These are phyloP conservation scores for Polytrichum commune DNA, from an alignment of 225 moss, liverwort and hornwort species.

Conservation along the genomic window DNA sequence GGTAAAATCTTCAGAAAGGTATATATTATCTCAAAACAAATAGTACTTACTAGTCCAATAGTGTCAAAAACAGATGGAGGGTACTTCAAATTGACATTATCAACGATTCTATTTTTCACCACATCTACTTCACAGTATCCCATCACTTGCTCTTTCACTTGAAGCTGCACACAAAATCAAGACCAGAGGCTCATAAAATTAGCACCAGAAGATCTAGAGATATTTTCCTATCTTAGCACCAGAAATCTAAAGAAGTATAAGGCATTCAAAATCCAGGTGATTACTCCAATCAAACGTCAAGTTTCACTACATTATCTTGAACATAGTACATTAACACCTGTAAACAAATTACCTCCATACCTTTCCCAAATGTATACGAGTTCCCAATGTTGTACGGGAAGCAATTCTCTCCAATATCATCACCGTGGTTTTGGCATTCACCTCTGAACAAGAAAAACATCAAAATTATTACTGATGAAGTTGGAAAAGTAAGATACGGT, in stretches of 20 bases:
- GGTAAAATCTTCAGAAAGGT: too few relatives aligned
- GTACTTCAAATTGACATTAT: slow-evolving; percentile 35
- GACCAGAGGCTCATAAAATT: slow-evolving; percentile 1
- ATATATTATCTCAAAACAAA: not conserved
- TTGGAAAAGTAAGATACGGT: not conserved
- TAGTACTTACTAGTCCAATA: slow-evolving; percentile 46
- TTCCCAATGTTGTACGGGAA: slow-evolving; percentile 36
- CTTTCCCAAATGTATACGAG: slow-evolving; percentile 60
- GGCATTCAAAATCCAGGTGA: too few relatives aligned
- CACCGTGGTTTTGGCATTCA: slow-evolving; percentile 48
- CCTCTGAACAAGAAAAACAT: slow-evolving; percentile 37
- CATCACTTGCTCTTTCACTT: slow-evolving; percentile 58
- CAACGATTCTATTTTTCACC: slow-evolving; percentile 39
- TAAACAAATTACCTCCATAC: slow-evolving; percentile 11
- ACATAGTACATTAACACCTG: too few relatives aligned
- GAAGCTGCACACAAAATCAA: slow-evolving; percentile 40
- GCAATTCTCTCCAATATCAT: slow-evolving; percentile 45
- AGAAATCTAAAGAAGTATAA: too few relatives aligned
- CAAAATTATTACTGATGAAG: not conserved
- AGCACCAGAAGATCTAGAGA: not conserved
- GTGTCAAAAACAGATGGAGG: slow-evolving; percentile 45
- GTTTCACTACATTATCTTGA: not conserved
- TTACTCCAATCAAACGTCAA: not conserved
- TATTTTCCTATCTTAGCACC: too few relatives aligned
- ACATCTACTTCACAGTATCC: slow-evolving; percentile 50